Evolutionary conservation across 169 alveolate genomes (phyloP), one percentile per base, ranked within the genome.

Genomic region (Eimeria falciformis): DNA sequence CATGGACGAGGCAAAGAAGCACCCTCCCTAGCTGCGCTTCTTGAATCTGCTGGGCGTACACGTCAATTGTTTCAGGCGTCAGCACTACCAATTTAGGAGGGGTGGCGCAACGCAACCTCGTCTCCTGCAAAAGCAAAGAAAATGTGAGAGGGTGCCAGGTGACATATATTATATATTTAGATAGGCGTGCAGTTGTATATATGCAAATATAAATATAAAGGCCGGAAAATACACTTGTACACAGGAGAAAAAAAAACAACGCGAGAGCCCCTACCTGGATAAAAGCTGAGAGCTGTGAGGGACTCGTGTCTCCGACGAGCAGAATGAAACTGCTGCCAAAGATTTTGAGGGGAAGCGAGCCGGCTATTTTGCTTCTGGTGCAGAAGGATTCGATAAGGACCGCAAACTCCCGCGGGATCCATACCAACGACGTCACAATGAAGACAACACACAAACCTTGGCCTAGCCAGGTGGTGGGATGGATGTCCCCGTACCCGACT

Each of bases 271-370:
- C n/a, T 18, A 68, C 79, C 79, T 75, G 85, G 40, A 75, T 14
- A 50, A 75, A 75, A 65, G 85, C 27, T 45, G 85, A 75, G 62
- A 75, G 85, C 85, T 75, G 85, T n/a, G 85, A 23, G 21, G 85
- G 85, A 11, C 43, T 50, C 46, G 45, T 65, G 40, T 75, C 85
- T 0, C 85, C 85, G 65, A 75, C 33, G 21, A 75, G 85, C 17
- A 75, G 65, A 17, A 75, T 50, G 40, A 40, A 75, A 17, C 56
- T 21, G n/a, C 56, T 75, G 85, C 25, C 56, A 23, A 29, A 45
- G 85, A 75, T 43, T n/a, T 65, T 68, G 46, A 11, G 25, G 40
- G 85, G 85, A n/a, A 75, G 65, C 23, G 66, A 37, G 33, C 85
- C 85, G 40, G 40, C 23, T 11, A 75, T 50, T 40, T 45, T 40